Evolutionary conservation across 345 rosid species (phyloP).

Genomic region (Salix caprea): DNA sequence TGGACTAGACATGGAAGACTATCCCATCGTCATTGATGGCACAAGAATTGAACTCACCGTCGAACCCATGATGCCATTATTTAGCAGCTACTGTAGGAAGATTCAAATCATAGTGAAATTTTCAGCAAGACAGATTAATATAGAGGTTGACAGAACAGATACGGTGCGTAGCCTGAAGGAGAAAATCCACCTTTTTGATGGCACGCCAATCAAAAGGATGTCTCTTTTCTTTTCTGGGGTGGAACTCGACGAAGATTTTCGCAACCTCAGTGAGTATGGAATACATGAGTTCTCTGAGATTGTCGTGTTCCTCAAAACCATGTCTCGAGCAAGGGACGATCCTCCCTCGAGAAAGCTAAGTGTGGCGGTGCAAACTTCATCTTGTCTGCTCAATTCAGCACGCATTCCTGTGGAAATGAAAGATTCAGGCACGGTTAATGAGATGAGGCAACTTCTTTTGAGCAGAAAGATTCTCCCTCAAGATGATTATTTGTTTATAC

Average conservation of each 20-base stretch:
- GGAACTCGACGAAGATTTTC: conserved; percentile 66
- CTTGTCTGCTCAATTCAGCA: conserved; percentile 61
- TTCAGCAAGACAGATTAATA: conserved; percentile 37
- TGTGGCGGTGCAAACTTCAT: conserved; percentile 65
- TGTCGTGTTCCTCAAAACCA: conserved; percentile 47
- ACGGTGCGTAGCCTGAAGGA: conserved; percentile 82
- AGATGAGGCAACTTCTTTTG: conserved; percentile 48
- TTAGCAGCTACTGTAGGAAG: conserved; percentile 12
- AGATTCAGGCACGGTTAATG: conserved; percentile 56
- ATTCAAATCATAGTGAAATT: conserved; percentile 55
- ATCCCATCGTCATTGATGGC: conserved; percentile 65
- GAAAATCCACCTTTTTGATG: conserved; percentile 64
- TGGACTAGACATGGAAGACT: conserved; percentile 88
- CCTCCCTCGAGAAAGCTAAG: conserved; percentile 38
- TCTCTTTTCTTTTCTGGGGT: conserved; percentile 52
- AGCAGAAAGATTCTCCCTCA: conserved; percentile 45
- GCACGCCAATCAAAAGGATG: conserved; percentile 60
- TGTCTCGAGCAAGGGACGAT: conserved; percentile 36
- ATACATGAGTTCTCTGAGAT: conserved; percentile 57
- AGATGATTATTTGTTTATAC: conserved; percentile 77
- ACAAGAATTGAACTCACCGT: conserved; percentile 63
- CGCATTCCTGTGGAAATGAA: conserved; percentile 60
- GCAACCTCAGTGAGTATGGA: conserved; percentile 65
- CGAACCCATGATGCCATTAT: conserved; percentile 19
- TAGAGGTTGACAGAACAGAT: conserved; percentile 66